Percentiles rank a stretch among this genome's conserved stretches.
phyloP scores from a whole-genome alignment of 2,329 filamentous ascomycete genomes.

The Pyrenophora seminiperda region DNA sequence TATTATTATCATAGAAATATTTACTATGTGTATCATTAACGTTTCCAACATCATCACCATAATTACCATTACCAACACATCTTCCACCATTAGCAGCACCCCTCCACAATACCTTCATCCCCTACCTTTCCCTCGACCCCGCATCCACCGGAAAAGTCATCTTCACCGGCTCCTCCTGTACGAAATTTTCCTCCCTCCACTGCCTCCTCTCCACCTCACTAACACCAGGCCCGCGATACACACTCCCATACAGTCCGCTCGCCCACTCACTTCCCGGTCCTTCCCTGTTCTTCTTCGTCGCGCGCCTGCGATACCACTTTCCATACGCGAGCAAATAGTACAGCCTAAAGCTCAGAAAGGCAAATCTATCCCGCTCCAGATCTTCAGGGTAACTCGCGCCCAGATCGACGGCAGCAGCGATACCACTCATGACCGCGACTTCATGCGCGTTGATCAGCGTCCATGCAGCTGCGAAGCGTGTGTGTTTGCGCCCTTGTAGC shows the following conservation, averaged over 20 bases:
- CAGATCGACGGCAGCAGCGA: conserved; percentile 71
- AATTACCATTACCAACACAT: not conserved
- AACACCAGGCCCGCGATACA: conserved; percentile 65
- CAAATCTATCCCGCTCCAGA: conserved; percentile 66
- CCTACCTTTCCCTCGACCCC: conserved; percentile 21
- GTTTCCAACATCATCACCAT: not conserved
- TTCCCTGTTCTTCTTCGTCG: conserved; percentile 50
- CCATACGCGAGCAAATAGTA: conserved; percentile 67
- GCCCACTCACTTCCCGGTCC: conserved; percentile 62
- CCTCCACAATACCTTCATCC: not conserved
- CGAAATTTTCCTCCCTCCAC: conserved; percentile 57
- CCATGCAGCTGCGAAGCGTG: conserved; percentile 69
- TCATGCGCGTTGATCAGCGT: conserved; percentile 74
- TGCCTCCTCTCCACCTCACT: conserved; percentile 58
- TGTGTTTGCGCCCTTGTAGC: conserved; percentile 68
- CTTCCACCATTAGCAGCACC: not conserved
- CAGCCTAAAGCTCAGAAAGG: conserved; percentile 64
- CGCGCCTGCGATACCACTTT: conserved; percentile 61
- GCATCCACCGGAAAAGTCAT: conserved; percentile 17
- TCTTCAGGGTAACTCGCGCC: conserved; percentile 69
- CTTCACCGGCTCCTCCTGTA: conserved; percentile 22
- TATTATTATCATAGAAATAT: too few relatives aligned
- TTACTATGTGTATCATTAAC: too few relatives aligned
- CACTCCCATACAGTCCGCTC: conserved; percentile 62
- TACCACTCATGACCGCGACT: conserved; percentile 71